Base-by-base conservation (phyloP, 257 asterid species). In the Solanum infundibuliforme region DNA sequence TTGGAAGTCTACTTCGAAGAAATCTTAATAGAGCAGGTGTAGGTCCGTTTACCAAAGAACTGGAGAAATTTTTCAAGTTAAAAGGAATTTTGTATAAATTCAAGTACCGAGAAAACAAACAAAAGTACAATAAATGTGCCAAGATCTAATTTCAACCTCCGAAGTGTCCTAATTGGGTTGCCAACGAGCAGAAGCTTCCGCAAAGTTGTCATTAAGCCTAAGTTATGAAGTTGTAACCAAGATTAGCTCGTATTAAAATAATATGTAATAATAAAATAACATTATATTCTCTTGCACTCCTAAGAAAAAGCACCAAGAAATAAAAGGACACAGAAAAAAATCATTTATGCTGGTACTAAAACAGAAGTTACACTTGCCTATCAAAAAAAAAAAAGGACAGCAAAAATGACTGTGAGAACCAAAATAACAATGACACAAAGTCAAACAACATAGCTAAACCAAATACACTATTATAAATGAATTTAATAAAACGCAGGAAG, bases 31-130 rank as follows among this genome's bases (percentile, higher is more conserved):
- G 88, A 90, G 98, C 95, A 83, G 95, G 91, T 75, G 99, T 95
- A 69, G 99, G 98, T 88, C 99, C 99, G 84, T 92, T 88, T 73
- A 95, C 96, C 92, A 97, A 90, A 86, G 99, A 94, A 93, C 99
- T 97, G 93, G 86, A 90, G 87, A 87, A 90, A 34, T 85, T 69
- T 71, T 66, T 41, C 62, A 66, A 85, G 60, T 85, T 18, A 14
- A 85, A 84, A 38, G 29, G 62, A 13, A 39, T 66, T 71, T 86
- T 72, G 55, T 48, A 29, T 55, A 32, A 83, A 85, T 87, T 73
- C 88, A 86, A 32, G 83, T 32, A n/a, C 75, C 8, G 23, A 60
- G 13, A 16, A 86, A 86, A 86, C 66, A 55, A 75, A 62, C 87
- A 21, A 46, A 65, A 87, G n/a, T 81, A 89, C 71, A 65, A n/a